Conservation (phyloP, 768 basidiomycete genomes). For the Chalciporus sphaerocephalus region DNA sequence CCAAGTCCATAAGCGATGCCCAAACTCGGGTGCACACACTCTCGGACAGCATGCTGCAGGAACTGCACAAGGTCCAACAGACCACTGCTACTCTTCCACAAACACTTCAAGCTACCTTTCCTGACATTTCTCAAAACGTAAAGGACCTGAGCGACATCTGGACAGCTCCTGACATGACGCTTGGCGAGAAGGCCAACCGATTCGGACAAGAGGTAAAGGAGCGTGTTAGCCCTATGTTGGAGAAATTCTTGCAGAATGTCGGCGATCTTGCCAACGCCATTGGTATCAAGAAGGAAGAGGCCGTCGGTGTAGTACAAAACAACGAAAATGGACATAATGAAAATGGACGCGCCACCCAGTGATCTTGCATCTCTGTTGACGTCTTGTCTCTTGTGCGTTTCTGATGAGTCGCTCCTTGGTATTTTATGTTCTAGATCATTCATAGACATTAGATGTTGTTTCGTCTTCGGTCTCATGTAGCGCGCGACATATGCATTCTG, state of each 20-base stretch:
- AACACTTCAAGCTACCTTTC: slow-evolving; percentile 55
- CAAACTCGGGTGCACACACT: slow-evolving; percentile 55
- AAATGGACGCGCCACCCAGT: slow-evolving; percentile 11
- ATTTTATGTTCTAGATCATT: slow-evolving; percentile 21
- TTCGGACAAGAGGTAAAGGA: slow-evolving; percentile 56
- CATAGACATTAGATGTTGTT: slow-evolving; percentile 24
- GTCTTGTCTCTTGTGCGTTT: slow-evolving; percentile 5
- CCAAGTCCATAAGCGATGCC: slow-evolving; percentile 51
- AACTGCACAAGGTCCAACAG: slow-evolving; percentile 62
- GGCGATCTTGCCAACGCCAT: slow-evolving; percentile 25
- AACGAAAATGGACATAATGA: slow-evolving; percentile 4
- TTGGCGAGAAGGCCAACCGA: slow-evolving; percentile 59
- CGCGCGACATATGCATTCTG: slow-evolving; percentile 18
- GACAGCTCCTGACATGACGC: slow-evolving; percentile 47
- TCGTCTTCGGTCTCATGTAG: slow-evolving; percentile 13
- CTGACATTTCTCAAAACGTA: slow-evolving; percentile 49
- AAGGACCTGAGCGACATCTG: slow-evolving; percentile 53
- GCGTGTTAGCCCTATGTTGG: slow-evolving; percentile 59
- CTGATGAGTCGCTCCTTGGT: slow-evolving; percentile 5
- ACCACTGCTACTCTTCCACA: slow-evolving; percentile 56
- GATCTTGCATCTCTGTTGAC: slow-evolving; percentile 1
- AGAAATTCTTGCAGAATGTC: slow-evolving; percentile 42
- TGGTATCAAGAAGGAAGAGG: slow-evolving; percentile 28
- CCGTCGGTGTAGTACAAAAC: neutral
- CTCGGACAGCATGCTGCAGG: slow-evolving; percentile 60